Evolutionary conservation across 2,329 filamentous ascomycete species (phyloP).

Genomic region (Thelonectria olida): DNA sequence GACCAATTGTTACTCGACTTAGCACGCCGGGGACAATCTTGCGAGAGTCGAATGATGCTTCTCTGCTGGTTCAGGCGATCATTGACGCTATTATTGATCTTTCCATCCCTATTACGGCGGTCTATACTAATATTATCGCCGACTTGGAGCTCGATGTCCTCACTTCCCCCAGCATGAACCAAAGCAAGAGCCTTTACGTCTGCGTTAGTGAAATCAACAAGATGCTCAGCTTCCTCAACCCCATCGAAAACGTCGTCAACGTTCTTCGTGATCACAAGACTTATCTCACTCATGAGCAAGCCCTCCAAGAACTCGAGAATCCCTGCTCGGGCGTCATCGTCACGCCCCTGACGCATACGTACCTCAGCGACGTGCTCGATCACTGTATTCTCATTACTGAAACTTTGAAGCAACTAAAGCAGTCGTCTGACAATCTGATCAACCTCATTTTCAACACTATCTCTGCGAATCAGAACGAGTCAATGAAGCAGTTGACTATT

Average conservation of each 20-base stretch:
- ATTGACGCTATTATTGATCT: constrained; percentile 94
- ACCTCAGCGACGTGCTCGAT: constrained; percentile 90
- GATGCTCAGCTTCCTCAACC: constrained; percentile 84
- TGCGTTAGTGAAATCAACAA: constrained; percentile 68
- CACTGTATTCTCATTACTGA: constrained; percentile 88
- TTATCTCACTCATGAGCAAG: constrained; percentile 55
- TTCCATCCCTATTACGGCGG: constrained; percentile 83
- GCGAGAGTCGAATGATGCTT: constrained; percentile 86
- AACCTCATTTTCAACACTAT: constrained; percentile 96
- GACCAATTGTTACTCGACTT: constrained; percentile 82
- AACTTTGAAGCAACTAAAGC: constrained; percentile 82
- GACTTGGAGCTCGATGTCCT: constrained; percentile 91
- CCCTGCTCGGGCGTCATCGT: constrained; percentile 75
- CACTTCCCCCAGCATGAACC: constrained; percentile 80
- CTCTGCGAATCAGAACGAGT: constrained; percentile 88
- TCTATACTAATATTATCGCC: constrained; percentile 88
- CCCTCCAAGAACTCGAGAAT: constrained; percentile 57
- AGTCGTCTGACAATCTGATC: constrained; percentile 81
- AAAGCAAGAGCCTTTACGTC: constrained; percentile 68
- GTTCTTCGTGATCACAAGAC: constrained; percentile 86
- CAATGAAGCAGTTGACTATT: constrained; percentile 90
- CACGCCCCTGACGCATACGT: constrained; percentile 82
- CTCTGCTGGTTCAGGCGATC: constrained; percentile 88
- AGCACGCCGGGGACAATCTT: constrained; percentile 82
- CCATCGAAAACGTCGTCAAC: constrained; percentile 86